Evolutionary conservation across 768 basidiomycete genomes (phyloP), one percentile per base, ranked within the genome.

Genomic region (Lactifluus piperatus): DNA sequence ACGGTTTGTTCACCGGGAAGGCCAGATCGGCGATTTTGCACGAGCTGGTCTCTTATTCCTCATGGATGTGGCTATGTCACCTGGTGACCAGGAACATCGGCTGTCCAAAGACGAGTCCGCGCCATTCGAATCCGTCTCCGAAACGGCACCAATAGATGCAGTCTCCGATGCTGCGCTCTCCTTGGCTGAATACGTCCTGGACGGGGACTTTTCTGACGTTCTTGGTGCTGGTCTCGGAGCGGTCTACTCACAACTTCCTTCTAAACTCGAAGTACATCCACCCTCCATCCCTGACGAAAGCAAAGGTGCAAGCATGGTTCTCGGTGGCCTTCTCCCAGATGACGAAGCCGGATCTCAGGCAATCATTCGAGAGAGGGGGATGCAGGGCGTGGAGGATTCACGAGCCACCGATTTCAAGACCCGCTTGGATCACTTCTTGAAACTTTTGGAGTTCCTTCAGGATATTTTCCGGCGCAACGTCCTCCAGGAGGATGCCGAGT

Each of bases 171-270:
- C 92, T 1, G 88, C 88, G 1, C 76, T 94, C 44, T 88, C 91
- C 8, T 76, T 98, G 39, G 91, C 91, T 20, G 92, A 94, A 68
- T 97, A 92, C 69, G 90, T 97, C 52, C 79, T 97, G 18, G 91
- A 95, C 67, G 91, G 94, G n/a, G 95, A 97, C 71, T 95, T 97
- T 70, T 91, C 93, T n/a, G 94, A 97, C 63, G 95, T 98, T 11
- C 81, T 98, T 47, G 92, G 86, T 18, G 95, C 95, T 3, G 93
- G 94, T 16, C 71, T 98, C 11, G 87, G 92, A 4, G 95, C 95
- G 0, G 88, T 95, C 1, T 97, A 95, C 68, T 97, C 93, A 2
- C 73, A 93, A 2, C 76, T 98, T 11, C 95, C 95, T 0, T 83
- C 84, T 20, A 97, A 97, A 72, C 78, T 98, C 43, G 83, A 82